These are phyloP conservation scores for Penicillium sp. DNA, from an alignment of 2,329 filamentous ascomycete species.

Conservation along the genomic window DNA sequence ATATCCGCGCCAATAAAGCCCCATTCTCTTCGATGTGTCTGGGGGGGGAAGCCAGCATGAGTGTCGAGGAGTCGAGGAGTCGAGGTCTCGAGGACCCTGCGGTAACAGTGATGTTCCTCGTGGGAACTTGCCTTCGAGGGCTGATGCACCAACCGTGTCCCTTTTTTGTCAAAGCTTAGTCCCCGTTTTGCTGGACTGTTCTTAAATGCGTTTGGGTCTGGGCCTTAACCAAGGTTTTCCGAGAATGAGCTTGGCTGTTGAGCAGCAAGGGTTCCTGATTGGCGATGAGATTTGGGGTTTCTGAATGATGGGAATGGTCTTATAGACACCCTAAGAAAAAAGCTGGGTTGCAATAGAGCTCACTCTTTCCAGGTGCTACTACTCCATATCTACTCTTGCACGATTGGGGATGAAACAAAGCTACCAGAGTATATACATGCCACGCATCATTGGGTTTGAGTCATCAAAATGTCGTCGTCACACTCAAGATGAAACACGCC, in stretches of 20 bases:
- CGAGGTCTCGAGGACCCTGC: neutral
- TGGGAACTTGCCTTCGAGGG: neutral
- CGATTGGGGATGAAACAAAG: neutral
- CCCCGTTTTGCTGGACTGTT: neutral
- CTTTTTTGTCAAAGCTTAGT: conserved; percentile 5
- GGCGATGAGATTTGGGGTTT: neutral
- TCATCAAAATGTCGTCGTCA: no score
- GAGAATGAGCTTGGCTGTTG: neutral
- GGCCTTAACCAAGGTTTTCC: neutral
- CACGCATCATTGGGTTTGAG: no score
- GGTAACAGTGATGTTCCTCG: neutral
- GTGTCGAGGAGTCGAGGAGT: neutral
- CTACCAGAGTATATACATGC: neutral
- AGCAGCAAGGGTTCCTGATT: neutral
- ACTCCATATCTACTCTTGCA: neutral
- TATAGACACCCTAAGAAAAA: neutral
- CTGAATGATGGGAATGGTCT: neutral
- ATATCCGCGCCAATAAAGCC: conserved; percentile 14
- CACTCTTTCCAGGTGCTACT: neutral
- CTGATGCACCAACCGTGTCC: conserved; percentile 6
- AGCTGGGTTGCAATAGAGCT: neutral
- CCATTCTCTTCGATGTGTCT: neutral
- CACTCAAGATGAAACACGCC: neutral
- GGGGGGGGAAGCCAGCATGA: neutral
- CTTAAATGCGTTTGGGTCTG: neutral